A percentile compares a stretch with the other conserved stretches of the same genome.
phyloP scores from a whole-genome alignment of 768 basidiomycete species.

The Xerocomellus chrysenteron region DNA sequence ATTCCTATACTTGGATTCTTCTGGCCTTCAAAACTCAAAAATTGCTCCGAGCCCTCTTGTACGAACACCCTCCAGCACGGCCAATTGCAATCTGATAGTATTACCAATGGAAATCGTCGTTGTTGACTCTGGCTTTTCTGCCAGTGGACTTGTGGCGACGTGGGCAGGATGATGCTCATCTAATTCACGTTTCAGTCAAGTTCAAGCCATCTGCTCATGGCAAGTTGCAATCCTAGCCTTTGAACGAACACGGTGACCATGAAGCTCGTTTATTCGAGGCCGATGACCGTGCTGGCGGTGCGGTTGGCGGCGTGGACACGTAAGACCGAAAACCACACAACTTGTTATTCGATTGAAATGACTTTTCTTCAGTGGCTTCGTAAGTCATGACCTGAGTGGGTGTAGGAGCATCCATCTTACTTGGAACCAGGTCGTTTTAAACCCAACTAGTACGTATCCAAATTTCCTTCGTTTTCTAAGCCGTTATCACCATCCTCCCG shows the following conservation, averaged over 20 bases:
- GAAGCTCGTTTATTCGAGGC: slow-evolving; percentile 76
- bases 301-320: slow-evolving; percentile 62
- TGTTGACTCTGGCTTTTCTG: slow-evolving; percentile 68
- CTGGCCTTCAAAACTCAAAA: neutral
- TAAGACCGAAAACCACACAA: slow-evolving; percentile 37
- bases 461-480: slow-evolving; percentile 56
- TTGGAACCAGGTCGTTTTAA: slow-evolving; percentile 63
- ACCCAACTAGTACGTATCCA: slow-evolving; percentile 66
- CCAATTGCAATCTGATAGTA: neutral
- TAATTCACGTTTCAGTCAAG: neutral
- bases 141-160: slow-evolving; percentile 65
- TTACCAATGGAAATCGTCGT: slow-evolving; percentile 53
- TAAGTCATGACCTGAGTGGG: slow-evolving; percentile 26
- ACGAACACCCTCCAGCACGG: neutral
- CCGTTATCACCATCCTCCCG: slow-evolving; percentile 48
- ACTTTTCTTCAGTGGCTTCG: slow-evolving; percentile 49
- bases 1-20: neutral
- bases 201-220: neutral
- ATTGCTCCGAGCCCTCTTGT: neutral
- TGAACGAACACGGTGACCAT: slow-evolving; percentile 73
- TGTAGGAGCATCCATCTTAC: neutral
- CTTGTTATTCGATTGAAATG: neutral
- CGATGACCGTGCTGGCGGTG: slow-evolving; percentile 61
- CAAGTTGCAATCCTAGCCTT: slow-evolving; percentile 39
- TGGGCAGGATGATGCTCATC: slow-evolving; percentile 48